phyloP scores from a whole-genome alignment of 192 early-diverging fungal genomes.

The Geranomyces michiganensis region DNA sequence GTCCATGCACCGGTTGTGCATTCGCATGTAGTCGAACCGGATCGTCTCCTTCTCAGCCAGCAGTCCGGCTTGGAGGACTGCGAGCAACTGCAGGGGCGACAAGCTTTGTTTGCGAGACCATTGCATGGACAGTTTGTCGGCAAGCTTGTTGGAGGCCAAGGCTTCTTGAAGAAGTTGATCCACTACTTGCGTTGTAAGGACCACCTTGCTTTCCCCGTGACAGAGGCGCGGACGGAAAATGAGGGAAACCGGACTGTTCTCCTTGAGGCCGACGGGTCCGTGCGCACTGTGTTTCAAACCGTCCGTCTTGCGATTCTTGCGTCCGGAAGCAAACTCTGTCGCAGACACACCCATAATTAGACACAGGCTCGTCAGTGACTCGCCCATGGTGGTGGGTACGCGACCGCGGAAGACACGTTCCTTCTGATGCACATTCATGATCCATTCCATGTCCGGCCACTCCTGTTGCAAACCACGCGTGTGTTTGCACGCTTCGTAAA shows the following conservation, averaged over 20 bases:
- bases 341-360: conserved; percentile 10
- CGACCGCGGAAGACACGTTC: conserved; percentile 18
- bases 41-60: not conserved
- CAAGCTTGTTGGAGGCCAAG: not conserved
- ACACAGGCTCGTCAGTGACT: conserved; percentile 19
- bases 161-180: not conserved
- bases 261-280: conserved; percentile 5
- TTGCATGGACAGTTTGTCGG: not conserved
- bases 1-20: conserved; percentile 8
- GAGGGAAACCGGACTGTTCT: not conserved
- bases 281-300: not conserved
- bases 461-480: not conserved
- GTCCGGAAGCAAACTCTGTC: not conserved
- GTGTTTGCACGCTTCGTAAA: conserved; percentile 23
- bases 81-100: conserved; percentile 14
- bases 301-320: not conserved
- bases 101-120: not conserved
- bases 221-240: conserved; percentile 2
- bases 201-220: not conserved
- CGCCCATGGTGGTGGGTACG: conserved; percentile 8
- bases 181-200: not conserved
- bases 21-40: conserved; percentile 19
- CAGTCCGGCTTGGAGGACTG: not conserved
- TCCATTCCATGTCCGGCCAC: conserved; percentile 25
- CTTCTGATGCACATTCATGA: conserved; percentile 18